These are phyloP conservation scores for Syncephalastrum racemosum DNA, from an alignment of 371 early-diverging fungal species.

Conservation along the genomic window DNA sequence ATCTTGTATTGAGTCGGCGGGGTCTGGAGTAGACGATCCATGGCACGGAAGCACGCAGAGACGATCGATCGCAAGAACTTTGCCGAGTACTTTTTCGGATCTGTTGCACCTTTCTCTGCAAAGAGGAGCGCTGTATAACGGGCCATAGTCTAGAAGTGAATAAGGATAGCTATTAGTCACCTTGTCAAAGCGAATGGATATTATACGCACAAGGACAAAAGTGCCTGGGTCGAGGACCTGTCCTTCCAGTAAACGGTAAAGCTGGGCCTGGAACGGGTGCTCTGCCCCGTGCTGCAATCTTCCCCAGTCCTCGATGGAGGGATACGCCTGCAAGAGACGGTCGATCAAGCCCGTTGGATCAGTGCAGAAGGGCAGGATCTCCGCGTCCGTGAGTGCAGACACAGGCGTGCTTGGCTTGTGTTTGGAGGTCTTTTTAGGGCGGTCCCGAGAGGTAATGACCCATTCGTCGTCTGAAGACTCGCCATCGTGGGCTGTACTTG, in stretches of 20 bases:
- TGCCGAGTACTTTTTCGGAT: conserved; percentile 15
- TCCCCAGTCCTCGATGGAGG: too few species aligned
- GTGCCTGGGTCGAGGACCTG: conserved; percentile 22
- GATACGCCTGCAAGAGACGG: too few species aligned
- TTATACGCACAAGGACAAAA: conserved; percentile 30
- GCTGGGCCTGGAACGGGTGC: too few species aligned
- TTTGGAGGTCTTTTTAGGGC: conserved; percentile 6
- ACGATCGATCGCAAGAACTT: conserved; percentile 33
- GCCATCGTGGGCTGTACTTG: conserved; percentile 23
- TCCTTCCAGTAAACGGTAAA: too few species aligned
- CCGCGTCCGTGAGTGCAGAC: conserved; percentile 6
- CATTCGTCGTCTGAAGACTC: conserved; percentile 43
- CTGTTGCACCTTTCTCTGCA: too few species aligned
- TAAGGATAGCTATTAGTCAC: too few species aligned
- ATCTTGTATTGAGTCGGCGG: conserved; percentile 16
- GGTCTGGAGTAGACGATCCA: conserved; percentile 22
- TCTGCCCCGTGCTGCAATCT: too few species aligned
- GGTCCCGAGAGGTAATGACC: conserved; percentile 25
- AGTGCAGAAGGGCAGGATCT: too few species aligned
- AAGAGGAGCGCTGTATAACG: too few species aligned
- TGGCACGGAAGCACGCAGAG: conserved; percentile 23
- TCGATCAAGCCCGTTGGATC: too few species aligned
- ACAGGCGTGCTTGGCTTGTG: conserved; percentile 25
- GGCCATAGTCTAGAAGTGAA: too few species aligned
- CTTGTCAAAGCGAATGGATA: too few species aligned